A percentile compares a stretch with the other conserved stretches of the same genome.
These are phyloP conservation scores for Rhodosporidiobolus sp. DNA, from an alignment of 768 basidiomycete species.

Conservation along the genomic window DNA sequence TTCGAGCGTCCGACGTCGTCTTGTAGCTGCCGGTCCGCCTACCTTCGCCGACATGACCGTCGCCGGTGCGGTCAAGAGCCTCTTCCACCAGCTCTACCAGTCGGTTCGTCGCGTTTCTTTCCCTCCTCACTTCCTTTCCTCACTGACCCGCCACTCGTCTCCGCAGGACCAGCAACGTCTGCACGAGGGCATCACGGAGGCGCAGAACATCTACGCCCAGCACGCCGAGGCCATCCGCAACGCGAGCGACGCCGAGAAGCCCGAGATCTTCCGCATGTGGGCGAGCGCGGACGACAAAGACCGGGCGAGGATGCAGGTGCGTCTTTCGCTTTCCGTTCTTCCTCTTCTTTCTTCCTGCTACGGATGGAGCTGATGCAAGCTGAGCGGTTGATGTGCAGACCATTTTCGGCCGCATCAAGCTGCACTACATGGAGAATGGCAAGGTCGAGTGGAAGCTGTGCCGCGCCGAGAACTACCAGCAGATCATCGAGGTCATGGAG, in stretches of 20 bases:
- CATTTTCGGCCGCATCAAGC: conserved; percentile 41
- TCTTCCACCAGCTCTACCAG: conserved; percentile 36
- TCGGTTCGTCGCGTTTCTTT: conserved; percentile 7
- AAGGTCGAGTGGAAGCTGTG: conserved; percentile 42
- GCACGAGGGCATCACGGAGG: conserved; percentile 15
- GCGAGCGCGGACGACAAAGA: conserved; percentile 37
- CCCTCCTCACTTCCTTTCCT: not conserved
- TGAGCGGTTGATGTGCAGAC: conserved; percentile 16
- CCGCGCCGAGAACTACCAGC: conserved; percentile 25
- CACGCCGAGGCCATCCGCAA: conserved; percentile 17
- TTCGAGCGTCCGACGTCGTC: not conserved
- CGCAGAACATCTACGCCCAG: not conserved
- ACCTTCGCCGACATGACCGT: conserved; percentile 33
- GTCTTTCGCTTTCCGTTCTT: not conserved
- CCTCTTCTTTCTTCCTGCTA: too few relatives aligned
- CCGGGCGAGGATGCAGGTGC: conserved; percentile 36
- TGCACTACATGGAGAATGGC: conserved; percentile 31
- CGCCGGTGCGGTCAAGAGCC: conserved; percentile 25
- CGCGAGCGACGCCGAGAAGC: conserved; percentile 22
- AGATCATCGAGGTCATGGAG: conserved; percentile 36
- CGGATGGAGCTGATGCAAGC: not conserved
- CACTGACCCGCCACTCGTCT: not conserved
- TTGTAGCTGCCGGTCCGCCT: conserved; percentile 10
- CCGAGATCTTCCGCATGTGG: conserved; percentile 39
- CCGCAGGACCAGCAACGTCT: conserved; percentile 32